These are phyloP conservation scores for Candida smagusa DNA, from an alignment of 1,139 yeast genomes.

Conservation along the genomic window DNA sequence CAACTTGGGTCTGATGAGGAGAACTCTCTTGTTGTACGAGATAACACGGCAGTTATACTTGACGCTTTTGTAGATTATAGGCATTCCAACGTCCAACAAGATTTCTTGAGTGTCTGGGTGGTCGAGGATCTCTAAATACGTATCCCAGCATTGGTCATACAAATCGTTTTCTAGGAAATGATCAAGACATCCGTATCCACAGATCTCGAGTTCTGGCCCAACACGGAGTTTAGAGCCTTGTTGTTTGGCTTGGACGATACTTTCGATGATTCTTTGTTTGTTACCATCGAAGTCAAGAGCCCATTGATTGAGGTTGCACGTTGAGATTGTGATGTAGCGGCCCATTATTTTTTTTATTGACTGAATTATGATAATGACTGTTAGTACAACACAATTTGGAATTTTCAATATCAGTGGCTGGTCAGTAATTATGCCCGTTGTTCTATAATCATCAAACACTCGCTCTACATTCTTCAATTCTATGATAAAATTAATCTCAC, in stretches of 20 bases:
- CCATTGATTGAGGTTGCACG: constrained; percentile 92
- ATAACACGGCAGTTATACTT: constrained; percentile 89
- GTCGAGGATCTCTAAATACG: constrained; percentile 71
- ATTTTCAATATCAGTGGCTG: too few relatives aligned
- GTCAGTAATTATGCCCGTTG: too few relatives aligned
- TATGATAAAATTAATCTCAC: too few relatives aligned
- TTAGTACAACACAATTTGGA: too few relatives aligned
- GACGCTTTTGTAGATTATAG: constrained; percentile 80
- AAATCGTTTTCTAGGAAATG: constrained; percentile 91
- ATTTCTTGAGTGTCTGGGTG: constrained; percentile 70
- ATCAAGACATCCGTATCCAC: constrained; percentile 95
- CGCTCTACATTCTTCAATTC: too few relatives aligned
- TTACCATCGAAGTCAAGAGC: constrained; percentile 98
- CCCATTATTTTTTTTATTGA: constrained; percentile 35
- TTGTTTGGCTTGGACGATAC: constrained; percentile 72
- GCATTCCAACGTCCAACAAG: constrained; percentile 90
- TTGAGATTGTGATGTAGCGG: constrained; percentile 55
- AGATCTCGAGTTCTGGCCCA: constrained; percentile 93
- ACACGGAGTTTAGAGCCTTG: constrained; percentile 81
- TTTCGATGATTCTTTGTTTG: constrained; percentile 80
- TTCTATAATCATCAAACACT: too few relatives aligned
- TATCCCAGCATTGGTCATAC: constrained; percentile 91
- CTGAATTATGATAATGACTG: too few relatives aligned
- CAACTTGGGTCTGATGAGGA: constrained; percentile 86
- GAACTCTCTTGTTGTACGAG: constrained; percentile 72